phyloP scores from a whole-genome alignment of 495 filamentous ascomycete genomes.

The Collariella sp. region DNA sequence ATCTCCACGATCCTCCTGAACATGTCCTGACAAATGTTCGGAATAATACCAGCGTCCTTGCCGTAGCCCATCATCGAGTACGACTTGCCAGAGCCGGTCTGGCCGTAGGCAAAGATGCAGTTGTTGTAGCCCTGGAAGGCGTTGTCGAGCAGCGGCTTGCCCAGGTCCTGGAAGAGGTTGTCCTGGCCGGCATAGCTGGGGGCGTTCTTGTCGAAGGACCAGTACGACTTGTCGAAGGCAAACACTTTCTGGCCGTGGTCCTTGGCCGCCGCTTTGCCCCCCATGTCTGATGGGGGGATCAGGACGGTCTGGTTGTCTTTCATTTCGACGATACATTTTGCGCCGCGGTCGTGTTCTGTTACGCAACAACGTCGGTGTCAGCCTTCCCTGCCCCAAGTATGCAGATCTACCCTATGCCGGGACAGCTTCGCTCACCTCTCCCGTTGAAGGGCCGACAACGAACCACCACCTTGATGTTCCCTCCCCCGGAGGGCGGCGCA shows the following conservation, averaged over 20 bases:
- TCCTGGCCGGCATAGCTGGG: constrained; percentile 84
- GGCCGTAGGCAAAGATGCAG: constrained; percentile 99
- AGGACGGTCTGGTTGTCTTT: constrained; percentile 84
- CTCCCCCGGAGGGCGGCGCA: constrained; percentile 46
- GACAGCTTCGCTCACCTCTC: constrained; percentile 56
- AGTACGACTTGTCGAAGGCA: constrained; percentile 95
- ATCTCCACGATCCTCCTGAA: constrained; percentile 73
- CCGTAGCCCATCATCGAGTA: constrained; percentile 99
- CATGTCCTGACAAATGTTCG: constrained; percentile 96
- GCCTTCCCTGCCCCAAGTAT: neutral
- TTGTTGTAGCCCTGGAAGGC: constrained; percentile 99
- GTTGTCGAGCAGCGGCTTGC: constrained; percentile 89
- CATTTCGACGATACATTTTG: constrained; percentile 99
- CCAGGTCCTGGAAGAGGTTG: constrained; percentile 78
- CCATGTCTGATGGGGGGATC: constrained; percentile 57
- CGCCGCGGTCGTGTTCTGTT: constrained; percentile 74
- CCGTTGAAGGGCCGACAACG: constrained; percentile 84
- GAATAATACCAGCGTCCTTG: constrained; percentile 91
- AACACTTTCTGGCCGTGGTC: constrained; percentile 76
- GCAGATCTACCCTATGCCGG: neutral
- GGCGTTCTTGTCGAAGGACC: constrained; percentile 84
- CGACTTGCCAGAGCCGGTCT: constrained; percentile 96
- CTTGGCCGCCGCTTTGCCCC: constrained; percentile 55
- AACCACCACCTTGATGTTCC: constrained; percentile 99
- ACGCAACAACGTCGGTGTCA: neutral